phyloP scores from a whole-genome alignment of 228 moss, liverwort and hornwort species.

The Sphagnum magellanicum region DNA sequence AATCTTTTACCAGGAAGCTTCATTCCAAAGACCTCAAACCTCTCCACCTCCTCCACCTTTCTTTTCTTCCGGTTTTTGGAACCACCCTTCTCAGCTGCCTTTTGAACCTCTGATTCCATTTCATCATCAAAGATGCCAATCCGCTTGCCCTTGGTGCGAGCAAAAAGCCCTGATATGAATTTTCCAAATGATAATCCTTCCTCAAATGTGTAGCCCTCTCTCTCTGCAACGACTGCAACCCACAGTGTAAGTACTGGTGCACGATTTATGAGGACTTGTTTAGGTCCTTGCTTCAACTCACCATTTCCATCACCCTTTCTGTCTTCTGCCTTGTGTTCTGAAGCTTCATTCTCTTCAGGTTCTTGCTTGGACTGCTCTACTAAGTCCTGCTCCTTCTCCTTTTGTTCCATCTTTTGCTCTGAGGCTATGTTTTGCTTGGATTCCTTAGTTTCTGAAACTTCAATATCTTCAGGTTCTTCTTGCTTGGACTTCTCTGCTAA shows the following conservation, averaged over 20 bases:
- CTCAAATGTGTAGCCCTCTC: constrained; percentile 51
- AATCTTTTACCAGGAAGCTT: constrained; percentile 42
- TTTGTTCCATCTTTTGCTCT: too few relatives aligned
- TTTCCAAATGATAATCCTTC: constrained; percentile 55
- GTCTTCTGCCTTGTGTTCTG: too few relatives aligned
- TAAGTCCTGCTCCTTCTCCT: too few relatives aligned
- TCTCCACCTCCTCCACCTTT: constrained; percentile 25
- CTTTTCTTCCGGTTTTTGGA: constrained; percentile 22
- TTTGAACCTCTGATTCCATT: constrained; percentile 14
- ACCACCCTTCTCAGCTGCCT: too few relatives aligned
- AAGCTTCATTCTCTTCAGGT: too few relatives aligned
- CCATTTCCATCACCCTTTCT: too few relatives aligned
- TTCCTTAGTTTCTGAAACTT: too few relatives aligned
- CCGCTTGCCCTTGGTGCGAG: constrained; percentile 46
- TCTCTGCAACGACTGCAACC: constrained; percentile 60
- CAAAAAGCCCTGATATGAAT: constrained; percentile 42
- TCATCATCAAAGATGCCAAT: constrained; percentile 33
- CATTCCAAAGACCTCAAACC: constrained; percentile 54
- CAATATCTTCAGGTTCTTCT: too few relatives aligned
- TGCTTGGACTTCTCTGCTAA: too few relatives aligned
- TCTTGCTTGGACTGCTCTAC: too few relatives aligned
- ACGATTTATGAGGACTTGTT: constrained; percentile 43
- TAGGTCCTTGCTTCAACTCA: background rate
- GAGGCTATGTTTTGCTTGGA: too few relatives aligned
- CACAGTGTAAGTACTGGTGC: constrained; percentile 59